Conservation (phyloP, 1,139 yeast species). For the Yamadazyma epiphylla region DNA sequence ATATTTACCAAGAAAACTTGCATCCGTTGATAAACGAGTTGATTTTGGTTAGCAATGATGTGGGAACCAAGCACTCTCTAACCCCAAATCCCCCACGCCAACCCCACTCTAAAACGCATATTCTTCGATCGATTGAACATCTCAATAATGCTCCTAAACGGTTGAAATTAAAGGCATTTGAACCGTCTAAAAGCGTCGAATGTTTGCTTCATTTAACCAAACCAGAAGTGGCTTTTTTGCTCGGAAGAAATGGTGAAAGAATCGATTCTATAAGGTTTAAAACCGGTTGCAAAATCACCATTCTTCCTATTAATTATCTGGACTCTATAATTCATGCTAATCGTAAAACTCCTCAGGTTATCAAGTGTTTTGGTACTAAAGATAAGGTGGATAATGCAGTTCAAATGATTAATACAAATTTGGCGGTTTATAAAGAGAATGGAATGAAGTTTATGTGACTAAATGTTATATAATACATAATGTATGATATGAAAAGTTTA, state of each 20-base stretch:
- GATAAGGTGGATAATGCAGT: slow-evolving; percentile 16
- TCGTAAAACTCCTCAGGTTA: slow-evolving; percentile 8
- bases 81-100: background rate
- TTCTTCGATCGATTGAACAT: slow-evolving; percentile 5
- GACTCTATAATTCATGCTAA: slow-evolving; percentile 7
- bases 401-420: slow-evolving; percentile 11
- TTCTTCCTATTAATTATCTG: slow-evolving; percentile 14
- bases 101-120: background rate
- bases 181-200: slow-evolving; percentile 5
- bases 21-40: slow-evolving; percentile 5
- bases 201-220: slow-evolving; percentile 10
- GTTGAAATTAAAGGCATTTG: slow-evolving; percentile 1
- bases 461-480: background rate
- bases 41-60: slow-evolving; percentile 4
- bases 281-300: slow-evolving; percentile 25
- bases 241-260: slow-evolving; percentile 26
- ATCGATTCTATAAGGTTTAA: slow-evolving; percentile 21
- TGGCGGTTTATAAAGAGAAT: slow-evolving; percentile 7
- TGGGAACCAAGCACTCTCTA: background rate
- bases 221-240: slow-evolving; percentile 25
- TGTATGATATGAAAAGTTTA: background rate
- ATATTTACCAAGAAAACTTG: slow-evolving; percentile 8
- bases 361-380: slow-evolving; percentile 13
- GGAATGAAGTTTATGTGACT: slow-evolving; percentile 6
- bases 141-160: slow-evolving; percentile 1